These are phyloP conservation scores for Pilasporangium apinafurcum DNA, from an alignment of 352 stramenopile genomes.

Conservation along the genomic window DNA sequence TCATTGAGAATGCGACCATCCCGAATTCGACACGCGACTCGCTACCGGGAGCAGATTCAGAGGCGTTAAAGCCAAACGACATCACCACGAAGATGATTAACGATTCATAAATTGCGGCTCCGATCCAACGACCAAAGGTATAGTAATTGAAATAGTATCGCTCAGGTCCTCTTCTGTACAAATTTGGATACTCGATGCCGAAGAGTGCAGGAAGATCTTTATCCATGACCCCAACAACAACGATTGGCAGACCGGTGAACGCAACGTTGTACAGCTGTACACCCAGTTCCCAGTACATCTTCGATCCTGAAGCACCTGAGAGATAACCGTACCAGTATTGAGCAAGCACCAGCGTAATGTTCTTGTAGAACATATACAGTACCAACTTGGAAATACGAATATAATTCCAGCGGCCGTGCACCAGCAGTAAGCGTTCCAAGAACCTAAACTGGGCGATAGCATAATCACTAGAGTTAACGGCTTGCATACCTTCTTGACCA, in stretches of 20 bases:
- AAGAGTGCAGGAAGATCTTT: constrained; percentile 77
- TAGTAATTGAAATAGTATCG: constrained; percentile 77
- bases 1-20: constrained; percentile 87
- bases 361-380: constrained; percentile 94
- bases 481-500: constrained; percentile 93
- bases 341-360: constrained; percentile 86
- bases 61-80: constrained; percentile 72
- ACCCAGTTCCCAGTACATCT: constrained; percentile 80
- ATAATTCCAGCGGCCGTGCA: constrained; percentile 92
- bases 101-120: constrained; percentile 69
- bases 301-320: constrained; percentile 88
- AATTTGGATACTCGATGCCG: constrained; percentile 62
- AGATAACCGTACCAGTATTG: constrained; percentile 92
- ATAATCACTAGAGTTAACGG: constrained; percentile 93
- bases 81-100: constrained; percentile 79
- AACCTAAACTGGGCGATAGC: constrained; percentile 93
- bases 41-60: constrained; percentile 37
- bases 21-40: constrained; percentile 78
- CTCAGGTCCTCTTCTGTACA: constrained; percentile 67
- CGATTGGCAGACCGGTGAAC: constrained; percentile 90
- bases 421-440: constrained; percentile 83
- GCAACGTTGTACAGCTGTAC: constrained; percentile 94
- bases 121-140: constrained; percentile 74
- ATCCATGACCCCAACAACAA: constrained; percentile 77
- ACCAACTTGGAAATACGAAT: constrained; percentile 88